phyloP scores from a whole-genome alignment of 2,329 filamentous ascomycete genomes.

The Botrytis byssoidea region DNA sequence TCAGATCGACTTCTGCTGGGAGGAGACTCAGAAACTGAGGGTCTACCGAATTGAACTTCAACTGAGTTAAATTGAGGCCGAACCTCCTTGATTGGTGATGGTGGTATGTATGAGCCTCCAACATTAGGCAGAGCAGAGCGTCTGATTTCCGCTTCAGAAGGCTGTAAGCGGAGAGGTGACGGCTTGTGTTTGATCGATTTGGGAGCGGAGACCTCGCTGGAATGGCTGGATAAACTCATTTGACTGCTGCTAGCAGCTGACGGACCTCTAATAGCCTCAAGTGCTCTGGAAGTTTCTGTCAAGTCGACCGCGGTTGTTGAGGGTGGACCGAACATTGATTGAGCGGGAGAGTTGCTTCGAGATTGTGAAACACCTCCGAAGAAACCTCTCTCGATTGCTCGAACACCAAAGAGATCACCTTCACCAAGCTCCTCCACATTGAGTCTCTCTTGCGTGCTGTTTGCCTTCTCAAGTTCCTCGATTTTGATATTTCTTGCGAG shows the following conservation, averaged over 20 bases:
- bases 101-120: slow-evolving; percentile 7
- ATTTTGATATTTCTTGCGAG: slow-evolving; percentile 20
- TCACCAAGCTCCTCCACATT: slow-evolving; percentile 19
- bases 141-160: slow-evolving; percentile 10
- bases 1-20: background rate
- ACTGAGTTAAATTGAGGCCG: background rate
- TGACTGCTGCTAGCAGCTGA: background rate
- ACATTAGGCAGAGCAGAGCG: background rate
- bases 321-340: slow-evolving; percentile 14
- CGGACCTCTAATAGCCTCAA: background rate
- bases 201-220: background rate
- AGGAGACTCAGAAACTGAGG: background rate
- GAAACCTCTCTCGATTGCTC: slow-evolving; percentile 27
- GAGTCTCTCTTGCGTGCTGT: slow-evolving; percentile 15
- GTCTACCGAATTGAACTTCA: background rate
- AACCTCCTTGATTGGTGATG: background rate
- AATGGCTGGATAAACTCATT: background rate
- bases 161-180: slow-evolving; percentile 10
- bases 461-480: slow-evolving; percentile 16
- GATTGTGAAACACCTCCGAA: slow-evolving; percentile 28
- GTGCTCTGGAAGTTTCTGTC: background rate
- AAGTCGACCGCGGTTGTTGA: background rate
- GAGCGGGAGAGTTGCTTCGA: slow-evolving; percentile 20
- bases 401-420: slow-evolving; percentile 27
- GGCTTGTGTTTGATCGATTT: slow-evolving; percentile 18